Evolutionary conservation across 345 rosid species (phyloP), one percentile per base, ranked within the genome.

Genomic region (Sisymbrium altissimum): DNA sequence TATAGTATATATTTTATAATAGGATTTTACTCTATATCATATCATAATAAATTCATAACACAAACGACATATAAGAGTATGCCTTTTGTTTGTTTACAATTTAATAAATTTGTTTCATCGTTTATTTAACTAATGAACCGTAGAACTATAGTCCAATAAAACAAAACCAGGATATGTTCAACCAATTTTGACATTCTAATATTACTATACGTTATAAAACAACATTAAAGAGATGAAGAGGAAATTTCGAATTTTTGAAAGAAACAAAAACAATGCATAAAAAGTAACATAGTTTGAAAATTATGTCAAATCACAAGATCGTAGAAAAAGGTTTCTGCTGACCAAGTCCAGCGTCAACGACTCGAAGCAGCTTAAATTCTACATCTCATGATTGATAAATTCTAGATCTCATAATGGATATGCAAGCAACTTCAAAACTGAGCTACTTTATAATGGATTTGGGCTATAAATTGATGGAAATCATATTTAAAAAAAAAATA

Each of bases 321-420:
- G 66, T 70, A 35, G 9, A 25, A 25, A 14, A 58, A 59, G 67
- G 74, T 59, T 70, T 70, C 15, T 46, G 66, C 29, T 49, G 74
- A 71, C 67, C 59, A 46, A 71, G 75, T 71, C 75, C 23, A 71
- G 23, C 40, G 23, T 32, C 40, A 32, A 56, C 9, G 40, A 56
- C 57, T 59, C 56, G 23, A 70, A 58, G 6, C 14, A 21, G 6
- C 33, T 7, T 19, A 70, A 33, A 19, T 58, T 70, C 48, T 43
- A 71, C 38, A 38, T 36, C 67, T 48, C 59, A 59, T 60, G 66
- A 70, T 49, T 49, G 55, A 19, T 14, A 70, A 33, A 21, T 59
- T 70, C 48, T 44, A 71, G 27, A 38, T 48, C 67, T 60, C 59
- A 59, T 60, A 57, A 59, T 49, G 21, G 29, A 19, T 49, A 19